Evolutionary conservation across 2,329 filamentous ascomycete species (phyloP).

Genomic region (Aspergillus chevalieri): DNA sequence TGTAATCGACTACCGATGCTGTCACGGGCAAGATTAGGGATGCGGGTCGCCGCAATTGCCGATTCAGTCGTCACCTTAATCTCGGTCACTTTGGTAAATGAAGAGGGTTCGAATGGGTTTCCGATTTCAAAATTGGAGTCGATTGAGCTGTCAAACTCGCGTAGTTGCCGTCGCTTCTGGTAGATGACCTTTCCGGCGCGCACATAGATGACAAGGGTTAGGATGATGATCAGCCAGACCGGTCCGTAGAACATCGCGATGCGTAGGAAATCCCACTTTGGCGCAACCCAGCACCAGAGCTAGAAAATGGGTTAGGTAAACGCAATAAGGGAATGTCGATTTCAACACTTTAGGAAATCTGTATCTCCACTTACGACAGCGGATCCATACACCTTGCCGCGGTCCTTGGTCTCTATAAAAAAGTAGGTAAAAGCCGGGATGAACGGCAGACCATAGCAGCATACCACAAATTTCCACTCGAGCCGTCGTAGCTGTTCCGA

Average conservation of each 20-base stretch:
- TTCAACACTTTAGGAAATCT: neutral
- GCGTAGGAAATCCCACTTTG: constrained; percentile 63
- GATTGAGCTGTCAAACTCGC: constrained; percentile 45
- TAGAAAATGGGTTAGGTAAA: constrained; percentile 15
- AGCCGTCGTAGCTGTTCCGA: constrained; percentile 57
- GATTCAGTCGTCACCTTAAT: constrained; percentile 57
- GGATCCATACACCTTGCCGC: constrained; percentile 63
- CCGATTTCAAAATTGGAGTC: constrained; percentile 39
- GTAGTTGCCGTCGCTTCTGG: constrained; percentile 57
- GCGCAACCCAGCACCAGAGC: constrained; percentile 75
- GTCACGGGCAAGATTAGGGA: constrained; percentile 3
- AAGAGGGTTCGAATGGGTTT: constrained; percentile 35
- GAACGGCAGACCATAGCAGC: constrained; percentile 69
- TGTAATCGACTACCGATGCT: neutral
- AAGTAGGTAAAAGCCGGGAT: constrained; percentile 62
- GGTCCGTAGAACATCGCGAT: constrained; percentile 65
- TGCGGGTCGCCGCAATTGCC: constrained; percentile 11
- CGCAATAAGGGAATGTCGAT: neutral
- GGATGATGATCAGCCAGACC: constrained; percentile 36
- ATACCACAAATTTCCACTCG: constrained; percentile 63
- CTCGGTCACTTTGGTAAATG: constrained; percentile 54
- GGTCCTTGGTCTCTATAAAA: constrained; percentile 51
- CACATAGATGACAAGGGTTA: constrained; percentile 37
- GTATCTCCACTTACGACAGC: constrained; percentile 47
- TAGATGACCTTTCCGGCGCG: constrained; percentile 35